These are phyloP conservation scores for Pythium dissotocum DNA, from an alignment of 352 stramenopile genomes.

Conservation along the genomic window DNA sequence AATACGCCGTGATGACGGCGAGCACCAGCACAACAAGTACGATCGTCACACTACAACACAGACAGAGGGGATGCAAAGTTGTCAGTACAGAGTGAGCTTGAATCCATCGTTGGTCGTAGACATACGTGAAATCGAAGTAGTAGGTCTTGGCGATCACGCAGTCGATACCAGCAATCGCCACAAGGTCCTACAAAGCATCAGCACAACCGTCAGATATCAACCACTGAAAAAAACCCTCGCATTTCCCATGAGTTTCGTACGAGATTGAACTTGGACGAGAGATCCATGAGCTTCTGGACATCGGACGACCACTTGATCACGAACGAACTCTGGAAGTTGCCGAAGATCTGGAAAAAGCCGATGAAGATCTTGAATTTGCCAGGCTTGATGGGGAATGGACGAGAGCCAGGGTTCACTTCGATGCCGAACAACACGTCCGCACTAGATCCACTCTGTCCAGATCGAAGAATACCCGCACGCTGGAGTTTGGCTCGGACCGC, in stretches of 20 bases:
- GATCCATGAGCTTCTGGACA: conserved; percentile 60
- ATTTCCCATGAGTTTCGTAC: conserved; percentile 26
- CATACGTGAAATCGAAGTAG: conserved; percentile 76
- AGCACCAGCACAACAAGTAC: conserved; percentile 46
- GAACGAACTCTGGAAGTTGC: conserved; percentile 70
- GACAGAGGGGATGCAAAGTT: not conserved
- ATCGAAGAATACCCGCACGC: conserved; percentile 14
- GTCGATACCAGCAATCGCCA: conserved; percentile 69
- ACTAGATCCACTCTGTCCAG: not conserved
- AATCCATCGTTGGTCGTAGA: not conserved
- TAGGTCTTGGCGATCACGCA: conserved; percentile 73
- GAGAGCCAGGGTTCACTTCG: conserved; percentile 42
- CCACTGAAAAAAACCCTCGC: not conserved
- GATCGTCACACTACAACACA: conserved; percentile 51
- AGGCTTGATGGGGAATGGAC: conserved; percentile 55
- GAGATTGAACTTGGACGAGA: conserved; percentile 76
- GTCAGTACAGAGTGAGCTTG: not conserved
- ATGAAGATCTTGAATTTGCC: conserved; percentile 83
- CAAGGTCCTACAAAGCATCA: conserved; percentile 47
- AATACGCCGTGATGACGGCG: conserved; percentile 55
- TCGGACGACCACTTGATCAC: conserved; percentile 62
- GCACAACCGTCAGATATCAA: not conserved
- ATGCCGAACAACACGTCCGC: conserved; percentile 58
- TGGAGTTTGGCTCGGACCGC: conserved; percentile 23
- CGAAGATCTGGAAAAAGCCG: conserved; percentile 84